Conservation (phyloP, 768 basidiomycete genomes). For the Rhodotorula graminis region DNA sequence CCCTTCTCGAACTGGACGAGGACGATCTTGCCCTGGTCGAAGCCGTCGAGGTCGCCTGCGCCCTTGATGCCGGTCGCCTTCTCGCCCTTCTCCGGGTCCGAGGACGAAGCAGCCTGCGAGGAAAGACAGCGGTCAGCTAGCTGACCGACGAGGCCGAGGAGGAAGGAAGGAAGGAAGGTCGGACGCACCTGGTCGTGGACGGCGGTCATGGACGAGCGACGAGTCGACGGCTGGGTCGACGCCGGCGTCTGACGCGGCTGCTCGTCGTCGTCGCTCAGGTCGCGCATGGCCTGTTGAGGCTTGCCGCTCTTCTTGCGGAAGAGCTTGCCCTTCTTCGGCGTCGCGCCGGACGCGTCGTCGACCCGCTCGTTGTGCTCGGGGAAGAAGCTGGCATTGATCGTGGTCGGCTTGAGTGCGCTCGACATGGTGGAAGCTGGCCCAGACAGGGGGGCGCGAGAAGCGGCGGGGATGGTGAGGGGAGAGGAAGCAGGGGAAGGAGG, state of each 20-base stretch:
- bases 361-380: constrained; percentile 26
- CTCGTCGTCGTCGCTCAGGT: constrained; percentile 14
- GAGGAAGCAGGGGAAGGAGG: too few relatives aligned
- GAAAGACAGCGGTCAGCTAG: background rate
- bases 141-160: background rate
- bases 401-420: constrained; percentile 19
- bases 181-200: background rate
- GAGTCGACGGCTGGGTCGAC: constrained; percentile 17
- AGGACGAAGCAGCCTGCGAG: too few relatives aligned
- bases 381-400: constrained; percentile 30
- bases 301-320: constrained; percentile 6
- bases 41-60: background rate
- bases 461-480: too few relatives aligned
- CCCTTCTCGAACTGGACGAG: constrained; percentile 40
- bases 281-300: background rate
- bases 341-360: constrained; percentile 3
- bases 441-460: too few relatives aligned
- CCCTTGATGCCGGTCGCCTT: background rate
- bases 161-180: too few relatives aligned
- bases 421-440: constrained; percentile 8
- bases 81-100: constrained; percentile 6
- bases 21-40: constrained; percentile 33
- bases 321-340: constrained; percentile 1
- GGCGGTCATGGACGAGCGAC: constrained; percentile 27
- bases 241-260: background rate